Conservation (phyloP, 2,329 filamentous ascomycete genomes). For the Curvularia eragrostidis region DNA sequence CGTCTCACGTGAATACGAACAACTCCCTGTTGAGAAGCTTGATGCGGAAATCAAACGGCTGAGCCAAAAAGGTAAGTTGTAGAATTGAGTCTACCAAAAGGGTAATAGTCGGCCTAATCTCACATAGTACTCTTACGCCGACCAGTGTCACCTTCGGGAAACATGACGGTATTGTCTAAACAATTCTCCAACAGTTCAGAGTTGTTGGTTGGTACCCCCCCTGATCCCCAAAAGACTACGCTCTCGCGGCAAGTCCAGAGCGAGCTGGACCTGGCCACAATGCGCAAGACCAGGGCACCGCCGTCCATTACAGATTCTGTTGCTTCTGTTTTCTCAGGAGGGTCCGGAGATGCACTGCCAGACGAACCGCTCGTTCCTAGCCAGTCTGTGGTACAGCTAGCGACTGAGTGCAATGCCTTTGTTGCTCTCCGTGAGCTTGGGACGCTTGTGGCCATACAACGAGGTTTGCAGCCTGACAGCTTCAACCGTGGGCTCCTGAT, state of each 20-base stretch:
- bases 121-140: constrained; percentile 34
- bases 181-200: constrained; percentile 41
- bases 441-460: constrained; percentile 43
- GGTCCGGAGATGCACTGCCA: constrained; percentile 39
- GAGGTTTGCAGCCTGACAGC: constrained; percentile 40
- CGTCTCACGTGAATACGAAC: constrained; percentile 11
- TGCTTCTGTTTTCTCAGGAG: constrained; percentile 45
- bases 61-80: constrained; percentile 35
- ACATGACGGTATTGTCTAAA: constrained; percentile 50
- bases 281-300: constrained; percentile 10
- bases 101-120: constrained; percentile 4
- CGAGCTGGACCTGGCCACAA: constrained; percentile 34
- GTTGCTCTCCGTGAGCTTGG: constrained; percentile 47
- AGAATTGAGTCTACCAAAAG: background rate
- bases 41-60: constrained; percentile 34
- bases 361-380: constrained; percentile 32
- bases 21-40: constrained; percentile 28
- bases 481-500: constrained; percentile 46
- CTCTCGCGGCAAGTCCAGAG: constrained; percentile 42
- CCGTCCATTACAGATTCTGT: constrained; percentile 19
- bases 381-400: constrained; percentile 13
- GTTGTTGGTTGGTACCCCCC: constrained; percentile 45
- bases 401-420: constrained; percentile 40
- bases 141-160: constrained; percentile 47
- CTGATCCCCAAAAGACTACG: constrained; percentile 19